Evolutionary conservation across 306 rosid genomes (phyloP).

Genomic region (Trichosanthes truncata): DNA sequence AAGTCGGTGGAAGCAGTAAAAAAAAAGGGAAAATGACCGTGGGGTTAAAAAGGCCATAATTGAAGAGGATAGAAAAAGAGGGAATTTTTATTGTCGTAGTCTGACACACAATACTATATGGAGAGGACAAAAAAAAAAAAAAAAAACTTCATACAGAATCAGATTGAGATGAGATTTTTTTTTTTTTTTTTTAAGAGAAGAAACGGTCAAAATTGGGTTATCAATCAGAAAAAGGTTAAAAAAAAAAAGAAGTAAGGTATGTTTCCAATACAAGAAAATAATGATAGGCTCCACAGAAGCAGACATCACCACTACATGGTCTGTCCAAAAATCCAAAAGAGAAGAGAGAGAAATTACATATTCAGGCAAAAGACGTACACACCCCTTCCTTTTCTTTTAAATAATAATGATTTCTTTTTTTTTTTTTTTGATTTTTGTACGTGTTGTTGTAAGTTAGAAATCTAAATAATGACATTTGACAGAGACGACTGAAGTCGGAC

Average conservation of each 20-base stretch:
- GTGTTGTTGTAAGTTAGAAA: not conserved
- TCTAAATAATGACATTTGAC: slow-evolving; percentile 18
- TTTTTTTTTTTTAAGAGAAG: not conserved
- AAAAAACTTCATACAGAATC: not conserved
- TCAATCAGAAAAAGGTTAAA: not conserved
- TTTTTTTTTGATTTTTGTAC: not conserved
- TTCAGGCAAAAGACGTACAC: no score
- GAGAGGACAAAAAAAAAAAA: not conserved
- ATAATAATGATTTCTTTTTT: no score
- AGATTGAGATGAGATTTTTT: not conserved
- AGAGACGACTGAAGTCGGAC: slow-evolving; percentile 38
- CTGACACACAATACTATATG: not conserved
- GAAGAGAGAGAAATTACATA: slow-evolving; percentile 1
- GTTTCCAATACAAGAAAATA: slow-evolving; percentile 71
- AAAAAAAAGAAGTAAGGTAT: slow-evolving; percentile 18
- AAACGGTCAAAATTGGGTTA: not conserved
- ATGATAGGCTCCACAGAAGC: slow-evolving; percentile 33
- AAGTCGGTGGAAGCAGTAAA: slow-evolving; percentile 1
- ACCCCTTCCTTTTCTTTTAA: no score
- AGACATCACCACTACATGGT: slow-evolving; percentile 13
- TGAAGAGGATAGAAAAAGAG: not conserved
- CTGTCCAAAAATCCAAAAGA: slow-evolving; percentile 6
- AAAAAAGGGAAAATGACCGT: not conserved
- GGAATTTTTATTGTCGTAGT: not conserved
- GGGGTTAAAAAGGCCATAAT: not conserved